Base-by-base conservation (phyloP, 148 eudicot species). In the Persicaria tinctoria region DNA sequence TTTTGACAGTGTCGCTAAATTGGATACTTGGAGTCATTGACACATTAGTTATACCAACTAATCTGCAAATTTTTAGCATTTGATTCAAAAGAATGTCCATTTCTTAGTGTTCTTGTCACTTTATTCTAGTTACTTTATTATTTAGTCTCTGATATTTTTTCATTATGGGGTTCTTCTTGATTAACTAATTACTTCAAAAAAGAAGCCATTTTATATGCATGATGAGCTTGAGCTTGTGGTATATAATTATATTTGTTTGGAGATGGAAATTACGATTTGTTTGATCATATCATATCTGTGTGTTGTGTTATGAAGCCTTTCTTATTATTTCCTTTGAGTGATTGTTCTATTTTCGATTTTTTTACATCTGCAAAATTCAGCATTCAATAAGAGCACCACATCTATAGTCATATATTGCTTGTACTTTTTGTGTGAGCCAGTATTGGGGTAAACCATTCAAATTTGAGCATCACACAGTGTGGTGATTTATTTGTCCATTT, bases 281-380 rank as follows among this genome's bases (percentile, higher is more conserved):
- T 63, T 63, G 45, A 8, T 63, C 16, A 11, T 9, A 4, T 16
- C 16, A 4, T 32, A 63, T 63, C 10, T 63, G 16, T 27, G 69
- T 4, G 38, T 32, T 63, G 46, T 63, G 16, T 10, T 5, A 32
- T 57, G 63, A n/a, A 71, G 55, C 73, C 73, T 71, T 71, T 71
- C 41, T 4, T n/a, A 5, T 47, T 18, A n/a, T 48, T 13, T 71
- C 73, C 73, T 46, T 54, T 71, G 38, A 71, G 54, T 50, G 55
- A 50, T 5, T 71, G 41, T 23, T 71, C 9, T 8, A 41, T 45
- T 70, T 6, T 38, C 41, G 32, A 8, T 20, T 38, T 5, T 2
- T 41, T 68, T 3, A 5, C 50, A 44, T 68, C 18, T 41, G 3
- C 46, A 9, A 46, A 45, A 5, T 16, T 6, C 32, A 71, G 14